Base-by-base conservation (phyloP, 768 basidiomycete genomes). In the Neoboletus magnificus region DNA sequence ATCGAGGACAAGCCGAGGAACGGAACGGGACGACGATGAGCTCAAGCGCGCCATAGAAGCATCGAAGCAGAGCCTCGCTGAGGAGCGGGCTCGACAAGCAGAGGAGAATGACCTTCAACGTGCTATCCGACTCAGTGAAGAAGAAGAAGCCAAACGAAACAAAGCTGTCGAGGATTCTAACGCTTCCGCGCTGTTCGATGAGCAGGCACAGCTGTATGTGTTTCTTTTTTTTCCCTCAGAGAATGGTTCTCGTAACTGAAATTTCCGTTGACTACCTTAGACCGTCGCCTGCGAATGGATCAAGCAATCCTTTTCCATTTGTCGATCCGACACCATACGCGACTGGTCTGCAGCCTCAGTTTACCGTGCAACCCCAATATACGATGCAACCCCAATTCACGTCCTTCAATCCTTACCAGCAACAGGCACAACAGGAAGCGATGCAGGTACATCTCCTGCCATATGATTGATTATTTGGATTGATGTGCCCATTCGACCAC, bases 351-450 rank as follows among this genome's bases (percentile, higher is more conserved):
- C 83, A 84, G 56, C 82, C 90, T 2, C 93, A 93, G 62, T 86
- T 80, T 66, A 89, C 89, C 1, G 25, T 92, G 29, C 90, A 91
- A 66, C 87, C 89, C 4, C 93, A 93, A 62, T 85, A 77, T 5
- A 74, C 79, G 13, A 64, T 93, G 43, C 88, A 88, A 61, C 89
- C 90, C 0, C 93, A 95, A 64, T 91, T 89, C 70, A 93, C 91
- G 9, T 85, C 90, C 1, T 98, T 93, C 79, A 98, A 98, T 71
- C 91, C 91, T 0, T 93, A 92, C 60, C 90, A 92, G 66, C 93
- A 94, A 69, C 95, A 95, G 67, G 84, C 88, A 45, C 89, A 95
- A 64, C 93, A 95, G 63, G 93, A 96, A 71, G 87, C 87, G 16
- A 82, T 86, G 64, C 90, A 90, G 75, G 82, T 78, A 44, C 40